Evolutionary conservation across 345 rosid genomes (phyloP).

Genomic region (Gossypium arboreum): DNA sequence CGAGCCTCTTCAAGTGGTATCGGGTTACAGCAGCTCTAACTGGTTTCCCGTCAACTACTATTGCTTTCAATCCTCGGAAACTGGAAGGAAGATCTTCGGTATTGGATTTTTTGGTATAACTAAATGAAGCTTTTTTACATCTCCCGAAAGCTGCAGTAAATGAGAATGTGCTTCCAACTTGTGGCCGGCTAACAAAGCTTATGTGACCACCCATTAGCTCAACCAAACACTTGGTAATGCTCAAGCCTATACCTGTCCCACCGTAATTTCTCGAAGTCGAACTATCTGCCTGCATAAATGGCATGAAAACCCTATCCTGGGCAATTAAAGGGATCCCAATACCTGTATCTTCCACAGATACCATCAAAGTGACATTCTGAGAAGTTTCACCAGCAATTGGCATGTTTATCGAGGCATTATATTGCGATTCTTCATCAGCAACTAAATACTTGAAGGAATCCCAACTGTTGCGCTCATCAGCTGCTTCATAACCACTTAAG

Average conservation of each 20-base stretch:
- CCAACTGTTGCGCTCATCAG: conserved; percentile 84
- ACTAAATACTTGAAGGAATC: conserved; percentile 69
- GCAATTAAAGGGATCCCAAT: conserved; percentile 88
- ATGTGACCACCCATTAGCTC: conserved; percentile 95
- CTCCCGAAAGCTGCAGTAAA: conserved; percentile 62
- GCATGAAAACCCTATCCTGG: conserved; percentile 89
- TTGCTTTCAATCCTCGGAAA: conserved; percentile 73
- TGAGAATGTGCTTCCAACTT: conserved; percentile 84
- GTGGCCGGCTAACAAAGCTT: conserved; percentile 70
- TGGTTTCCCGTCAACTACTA: conserved; percentile 77
- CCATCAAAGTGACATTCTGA: conserved; percentile 55
- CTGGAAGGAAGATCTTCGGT: conserved; percentile 64
- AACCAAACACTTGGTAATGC: conserved; percentile 89
- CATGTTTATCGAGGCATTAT: conserved; percentile 32
- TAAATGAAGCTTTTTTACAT: conserved; percentile 32
- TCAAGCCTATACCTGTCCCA: conserved; percentile 97
- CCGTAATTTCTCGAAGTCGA: conserved; percentile 92
- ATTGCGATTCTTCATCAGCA: conserved; percentile 38
- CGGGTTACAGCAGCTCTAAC: conserved; percentile 87
- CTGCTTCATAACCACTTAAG: conserved; percentile 85
- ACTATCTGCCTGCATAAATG: conserved; percentile 97
- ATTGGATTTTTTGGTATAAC: conserved; percentile 44
- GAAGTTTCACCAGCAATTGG: conserved; percentile 33
- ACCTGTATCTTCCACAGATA: conserved; percentile 91
- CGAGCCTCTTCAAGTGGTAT: conserved; percentile 89